Percentiles rank a stretch among this genome's conserved stretches.
These are phyloP conservation scores for Colletotrichum neosansevieriae DNA, from an alignment of 2,329 filamentous ascomycete genomes.

Conservation along the genomic window DNA sequence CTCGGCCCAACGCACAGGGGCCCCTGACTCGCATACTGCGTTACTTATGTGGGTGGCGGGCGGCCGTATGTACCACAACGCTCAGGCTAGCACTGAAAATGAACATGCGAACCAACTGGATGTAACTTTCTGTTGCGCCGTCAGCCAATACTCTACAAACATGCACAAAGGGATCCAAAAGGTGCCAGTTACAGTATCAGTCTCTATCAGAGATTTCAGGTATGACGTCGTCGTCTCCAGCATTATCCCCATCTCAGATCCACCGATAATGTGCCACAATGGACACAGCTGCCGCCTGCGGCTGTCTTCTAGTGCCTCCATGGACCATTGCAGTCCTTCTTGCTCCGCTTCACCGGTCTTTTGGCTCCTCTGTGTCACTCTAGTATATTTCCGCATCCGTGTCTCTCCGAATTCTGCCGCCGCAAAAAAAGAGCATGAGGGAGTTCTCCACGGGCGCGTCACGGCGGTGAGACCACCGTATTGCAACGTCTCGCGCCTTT, in stretches of 20 bases:
- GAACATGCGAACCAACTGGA: conserved; percentile 18
- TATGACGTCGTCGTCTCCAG: conserved; percentile 37
- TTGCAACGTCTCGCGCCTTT: conserved; percentile 10
- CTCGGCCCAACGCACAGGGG: conserved; percentile 17
- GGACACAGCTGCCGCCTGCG: conserved; percentile 36
- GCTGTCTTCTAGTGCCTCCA: too few relatives aligned
- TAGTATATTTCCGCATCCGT: conserved; percentile 18
- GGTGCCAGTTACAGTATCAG: conserved; percentile 6
- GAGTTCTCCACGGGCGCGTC: conserved; percentile 31
- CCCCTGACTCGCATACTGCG: conserved; percentile 34
- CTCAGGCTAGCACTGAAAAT: background rate
- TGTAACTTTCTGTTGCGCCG: conserved; percentile 6
- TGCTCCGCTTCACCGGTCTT: background rate
- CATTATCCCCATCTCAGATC: conserved; percentile 23
- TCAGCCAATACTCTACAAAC: background rate
- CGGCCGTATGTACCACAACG: background rate
- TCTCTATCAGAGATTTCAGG: conserved; percentile 28
- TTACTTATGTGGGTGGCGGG: background rate
- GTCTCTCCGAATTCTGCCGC: conserved; percentile 39
- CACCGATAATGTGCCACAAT: conserved; percentile 33
- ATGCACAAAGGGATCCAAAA: conserved; percentile 15
- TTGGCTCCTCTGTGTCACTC: background rate
- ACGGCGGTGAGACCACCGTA: conserved; percentile 37
- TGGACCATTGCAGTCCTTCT: conserved; percentile 1
- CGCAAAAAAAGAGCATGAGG: conserved; percentile 2